Evolutionary conservation across 129 eudicot genomes (phyloP), one percentile per base, ranked within the genome.

Genomic region (Lactuca sativa): DNA sequence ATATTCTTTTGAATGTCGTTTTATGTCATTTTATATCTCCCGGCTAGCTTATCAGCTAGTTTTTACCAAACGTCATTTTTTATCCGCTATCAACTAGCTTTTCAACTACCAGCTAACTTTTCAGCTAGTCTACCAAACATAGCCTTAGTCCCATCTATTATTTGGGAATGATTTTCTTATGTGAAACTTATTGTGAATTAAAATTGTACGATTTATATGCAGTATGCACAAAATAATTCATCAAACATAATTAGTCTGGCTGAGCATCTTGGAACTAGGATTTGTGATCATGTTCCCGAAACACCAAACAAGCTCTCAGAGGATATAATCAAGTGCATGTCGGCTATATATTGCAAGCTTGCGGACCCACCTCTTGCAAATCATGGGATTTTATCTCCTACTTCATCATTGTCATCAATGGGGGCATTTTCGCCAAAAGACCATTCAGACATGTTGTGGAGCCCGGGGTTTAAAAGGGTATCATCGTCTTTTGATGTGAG

Each of bases 291-390:
- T 49, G 61, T 95, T 60, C 89, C 87, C 2, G 99, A 90, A 72
- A 83, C 97, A 62, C 99, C 99, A 25, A 90, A 90, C 82, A 90
- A 82, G 81, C 84, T 95, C 37, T 95, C 99, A 5, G 99, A 95
- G 79, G 99, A 90, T 76, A 95, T 95, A 84, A 86, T 95, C 70
- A 95, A 84, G 81, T 95, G 97, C 70, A 90, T 95, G 81, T 79
- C 83, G 15, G 84, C 83, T 53, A 86, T 95, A 78, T 95, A 87
- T 33, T 83, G 87, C 84, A 95, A 87, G 84, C 93, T 95, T 64
- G 86, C 93, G 5, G 99, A 90, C 69, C 93, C 93, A 1, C 87
- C 99, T 62, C 70, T 85, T 37, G 38, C 82, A 43, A 81, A 81
- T 73, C 77, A 83, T 10, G 91, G 93, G 67, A 82, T 90, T 76